Conservation (phyloP, 345 rosid genomes). For the Populus deltoides region DNA sequence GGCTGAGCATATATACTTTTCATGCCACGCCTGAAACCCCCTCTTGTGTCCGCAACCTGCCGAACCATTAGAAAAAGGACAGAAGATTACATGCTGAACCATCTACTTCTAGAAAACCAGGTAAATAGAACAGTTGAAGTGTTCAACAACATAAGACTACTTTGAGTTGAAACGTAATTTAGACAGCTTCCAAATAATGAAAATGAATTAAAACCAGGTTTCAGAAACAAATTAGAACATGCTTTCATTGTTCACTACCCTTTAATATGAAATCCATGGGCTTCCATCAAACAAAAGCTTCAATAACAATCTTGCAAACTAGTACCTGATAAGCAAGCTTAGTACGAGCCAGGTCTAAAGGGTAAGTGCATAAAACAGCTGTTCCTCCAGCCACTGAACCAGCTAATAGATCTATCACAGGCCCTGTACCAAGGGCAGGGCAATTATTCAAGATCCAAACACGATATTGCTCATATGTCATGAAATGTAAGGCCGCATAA, state of each 20-base stretch:
- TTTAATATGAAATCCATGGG: background rate
- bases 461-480: slow-evolving; percentile 91
- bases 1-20: slow-evolving; percentile 46
- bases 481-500: slow-evolving; percentile 94
- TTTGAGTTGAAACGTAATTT: no score
- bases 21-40: slow-evolving; percentile 34
- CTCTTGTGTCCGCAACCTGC: slow-evolving; percentile 55
- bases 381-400: slow-evolving; percentile 97
- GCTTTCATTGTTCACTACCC: background rate
- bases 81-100: no score
- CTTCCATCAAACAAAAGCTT: slow-evolving; percentile 6
- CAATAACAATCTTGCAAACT: slow-evolving; percentile 3
- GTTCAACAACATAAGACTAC: no score
- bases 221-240: background rate
- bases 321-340: slow-evolving; percentile 95
- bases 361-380: slow-evolving; percentile 92
- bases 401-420: slow-evolving; percentile 85
- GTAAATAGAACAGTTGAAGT: no score
- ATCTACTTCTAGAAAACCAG: no score
- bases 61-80: slow-evolving; percentile 9
- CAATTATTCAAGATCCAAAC: slow-evolving; percentile 75
- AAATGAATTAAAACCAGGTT: background rate
- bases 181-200: no score
- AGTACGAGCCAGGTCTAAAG: slow-evolving; percentile 92
- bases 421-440: slow-evolving; percentile 76